Base-by-base conservation (phyloP, 257 asterid species). In the Nicotiana knightiana region DNA sequence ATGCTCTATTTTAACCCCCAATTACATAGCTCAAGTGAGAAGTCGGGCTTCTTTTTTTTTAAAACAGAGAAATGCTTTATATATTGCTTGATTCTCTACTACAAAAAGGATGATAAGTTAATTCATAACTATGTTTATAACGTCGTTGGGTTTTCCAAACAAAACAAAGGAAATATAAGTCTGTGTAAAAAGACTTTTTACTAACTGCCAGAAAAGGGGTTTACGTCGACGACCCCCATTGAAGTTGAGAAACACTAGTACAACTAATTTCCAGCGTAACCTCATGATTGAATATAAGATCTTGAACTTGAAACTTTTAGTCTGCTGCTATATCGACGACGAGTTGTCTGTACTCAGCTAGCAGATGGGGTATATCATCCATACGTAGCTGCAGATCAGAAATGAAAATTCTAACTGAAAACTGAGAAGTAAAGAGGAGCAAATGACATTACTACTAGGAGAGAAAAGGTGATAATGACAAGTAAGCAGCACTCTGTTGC, bases 311-410 rank as follows among this genome's bases (percentile, higher is more conserved):
- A 66, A 18, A 73, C 17, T 43, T 79, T 88, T 86, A 70, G 77
- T 79, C 86, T 30, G 83, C 79, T 76, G 77, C 81, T 61, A 61
- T 82, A 54, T 87, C 86, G 33, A 86, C 65, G 55, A 91, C 83
- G 81, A 95, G 90, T 86, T 83, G 90, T 84, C 90, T 91, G 95
- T 95, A 93, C 88, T 93, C 98, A 6, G 90, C 89, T 89, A 95
- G 80, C 59, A 93, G 87, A 81, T 79, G 82, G 46, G 97, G 86
- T 75, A 93, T 81, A 83, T 95, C 98, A 62, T 87, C 90, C 95
- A 93, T 53, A 39, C 97, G 99, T 85, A 95, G 68, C 99, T 95
- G 92, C 65, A 80, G 83, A 82, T 67, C 57, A 81, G 58, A 32
- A 4, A 83, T 58, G 67, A 61, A 84, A 67, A 61, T 83, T 5